Percentiles rank a stretch among this genome's conserved stretches.
phyloP scores from a whole-genome alignment of 345 rosid species.

The Erysimum cheiranthoides region DNA sequence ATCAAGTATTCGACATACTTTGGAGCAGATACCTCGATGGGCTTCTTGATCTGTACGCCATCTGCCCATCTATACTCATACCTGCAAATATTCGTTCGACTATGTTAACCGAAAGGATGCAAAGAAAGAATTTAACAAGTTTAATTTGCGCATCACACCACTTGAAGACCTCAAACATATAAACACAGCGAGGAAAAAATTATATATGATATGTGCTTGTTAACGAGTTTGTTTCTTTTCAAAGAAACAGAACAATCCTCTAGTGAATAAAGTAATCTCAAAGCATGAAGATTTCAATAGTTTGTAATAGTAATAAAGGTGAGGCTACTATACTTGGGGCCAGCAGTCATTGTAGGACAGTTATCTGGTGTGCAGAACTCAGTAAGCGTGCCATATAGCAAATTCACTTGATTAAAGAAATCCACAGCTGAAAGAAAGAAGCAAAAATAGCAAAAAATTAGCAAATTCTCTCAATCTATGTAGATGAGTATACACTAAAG shows the following conservation, averaged over 20 bases:
- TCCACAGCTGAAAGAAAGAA: constrained; percentile 82
- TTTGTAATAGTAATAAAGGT: constrained; percentile 28
- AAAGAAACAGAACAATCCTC: background rate
- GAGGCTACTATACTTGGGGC: constrained; percentile 86
- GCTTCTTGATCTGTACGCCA: constrained; percentile 98
- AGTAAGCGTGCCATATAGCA: constrained; percentile 96
- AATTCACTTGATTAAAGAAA: constrained; percentile 99
- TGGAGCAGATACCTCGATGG: constrained; percentile 99
- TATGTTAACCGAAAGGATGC: background rate
- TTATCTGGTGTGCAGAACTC: constrained; percentile 96
- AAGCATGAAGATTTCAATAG: constrained; percentile 22
- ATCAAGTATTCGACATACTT: constrained; percentile 96
- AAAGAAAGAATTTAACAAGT: constrained; percentile 7
- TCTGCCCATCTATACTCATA: constrained; percentile 99
- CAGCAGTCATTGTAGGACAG: constrained; percentile 99
- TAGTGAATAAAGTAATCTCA: background rate
- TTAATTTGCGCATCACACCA: background rate
- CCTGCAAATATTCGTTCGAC: constrained; percentile 52
- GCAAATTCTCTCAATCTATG: background rate
- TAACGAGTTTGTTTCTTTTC: background rate
- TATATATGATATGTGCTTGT: background rate
- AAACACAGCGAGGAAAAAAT: background rate
- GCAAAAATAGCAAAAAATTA: background rate
- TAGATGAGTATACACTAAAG: no score
- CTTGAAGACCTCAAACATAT: background rate